phyloP scores from a whole-genome alignment of 345 rosid genomes.

The Odontarrhena argentea region DNA sequence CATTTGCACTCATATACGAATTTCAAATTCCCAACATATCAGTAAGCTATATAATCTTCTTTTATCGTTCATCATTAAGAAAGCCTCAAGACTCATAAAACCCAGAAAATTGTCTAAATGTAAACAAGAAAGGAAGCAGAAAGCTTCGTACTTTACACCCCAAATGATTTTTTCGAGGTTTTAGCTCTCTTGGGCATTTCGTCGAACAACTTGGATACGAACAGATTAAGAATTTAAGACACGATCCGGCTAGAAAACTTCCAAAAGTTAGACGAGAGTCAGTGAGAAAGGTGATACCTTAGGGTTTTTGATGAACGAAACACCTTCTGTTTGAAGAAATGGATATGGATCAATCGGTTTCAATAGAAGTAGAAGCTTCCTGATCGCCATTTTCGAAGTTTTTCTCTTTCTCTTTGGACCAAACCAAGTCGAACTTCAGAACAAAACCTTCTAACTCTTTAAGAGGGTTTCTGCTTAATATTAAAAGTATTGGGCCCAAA shows the following conservation, averaged over 20 bases:
- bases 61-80: neutral
- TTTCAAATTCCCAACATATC: neutral
- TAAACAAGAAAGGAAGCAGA: conserved; percentile 14
- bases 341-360: conserved; percentile 72
- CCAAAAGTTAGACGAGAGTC: conserved; percentile 6
- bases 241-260: neutral
- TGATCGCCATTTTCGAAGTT: conserved; percentile 55
- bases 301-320: conserved; percentile 50
- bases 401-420: neutral
- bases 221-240: neutral
- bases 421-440: conserved; percentile 9
- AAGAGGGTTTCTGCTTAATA: neutral
- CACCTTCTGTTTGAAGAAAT: conserved; percentile 42
- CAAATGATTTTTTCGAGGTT: neutral
- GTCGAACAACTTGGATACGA: conserved; percentile 47
- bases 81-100: neutral
- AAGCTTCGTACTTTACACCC: neutral
- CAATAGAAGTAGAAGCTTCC: conserved; percentile 69
- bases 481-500: neutral
- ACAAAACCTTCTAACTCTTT: neutral
- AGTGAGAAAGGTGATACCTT: conserved; percentile 42
- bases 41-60: neutral
- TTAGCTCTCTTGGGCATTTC: conserved; percentile 29
- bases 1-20: neutral
- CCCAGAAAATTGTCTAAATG: neutral